These are phyloP conservation scores for Phytophthora hybrid DNA, from an alignment of 352 stramenopile species.

Conservation along the genomic window DNA sequence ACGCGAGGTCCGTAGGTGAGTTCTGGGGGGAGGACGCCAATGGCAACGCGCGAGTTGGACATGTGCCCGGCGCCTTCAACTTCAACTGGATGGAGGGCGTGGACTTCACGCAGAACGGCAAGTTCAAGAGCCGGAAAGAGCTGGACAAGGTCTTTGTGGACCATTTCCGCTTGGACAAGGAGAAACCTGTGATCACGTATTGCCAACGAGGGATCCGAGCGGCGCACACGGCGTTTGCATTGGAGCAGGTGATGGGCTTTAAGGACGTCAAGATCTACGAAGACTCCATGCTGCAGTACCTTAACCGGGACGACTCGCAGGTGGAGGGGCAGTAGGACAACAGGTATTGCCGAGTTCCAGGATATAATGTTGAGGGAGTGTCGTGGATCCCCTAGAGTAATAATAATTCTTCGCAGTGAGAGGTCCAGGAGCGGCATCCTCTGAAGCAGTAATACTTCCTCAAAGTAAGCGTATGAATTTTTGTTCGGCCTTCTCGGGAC, in stretches of 20 bases:
- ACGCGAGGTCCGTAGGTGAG: slow-evolving; percentile 42
- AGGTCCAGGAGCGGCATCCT: no score
- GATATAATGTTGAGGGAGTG: no score
- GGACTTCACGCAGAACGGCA: slow-evolving; percentile 51
- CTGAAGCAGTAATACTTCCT: no score
- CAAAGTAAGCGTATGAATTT: no score
- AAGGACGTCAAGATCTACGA: slow-evolving; percentile 61
- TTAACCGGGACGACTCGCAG: slow-evolving; percentile 72
- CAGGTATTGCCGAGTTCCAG: no score
- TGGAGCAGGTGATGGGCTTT: slow-evolving; percentile 64
- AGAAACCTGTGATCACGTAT: slow-evolving; percentile 74
- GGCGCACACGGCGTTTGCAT: slow-evolving; percentile 71
- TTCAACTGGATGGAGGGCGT: slow-evolving; percentile 79
- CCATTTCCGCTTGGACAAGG: slow-evolving; percentile 47
- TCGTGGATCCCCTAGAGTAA: no score
- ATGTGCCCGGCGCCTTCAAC: slow-evolving; percentile 73
- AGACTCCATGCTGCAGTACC: slow-evolving; percentile 83
- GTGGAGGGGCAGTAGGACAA: slow-evolving; percentile 53
- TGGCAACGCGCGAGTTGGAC: slow-evolving; percentile 51
- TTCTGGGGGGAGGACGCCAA: slow-evolving; percentile 38
- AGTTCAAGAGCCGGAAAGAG: slow-evolving; percentile 69
- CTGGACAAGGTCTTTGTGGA: slow-evolving; percentile 58
- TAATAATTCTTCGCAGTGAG: no score
- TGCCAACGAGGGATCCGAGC: slow-evolving; percentile 79
- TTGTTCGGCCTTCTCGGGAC: no score